phyloP scores from a whole-genome alignment of 768 basidiomycete species.

The Podaxis carcinomalis region DNA sequence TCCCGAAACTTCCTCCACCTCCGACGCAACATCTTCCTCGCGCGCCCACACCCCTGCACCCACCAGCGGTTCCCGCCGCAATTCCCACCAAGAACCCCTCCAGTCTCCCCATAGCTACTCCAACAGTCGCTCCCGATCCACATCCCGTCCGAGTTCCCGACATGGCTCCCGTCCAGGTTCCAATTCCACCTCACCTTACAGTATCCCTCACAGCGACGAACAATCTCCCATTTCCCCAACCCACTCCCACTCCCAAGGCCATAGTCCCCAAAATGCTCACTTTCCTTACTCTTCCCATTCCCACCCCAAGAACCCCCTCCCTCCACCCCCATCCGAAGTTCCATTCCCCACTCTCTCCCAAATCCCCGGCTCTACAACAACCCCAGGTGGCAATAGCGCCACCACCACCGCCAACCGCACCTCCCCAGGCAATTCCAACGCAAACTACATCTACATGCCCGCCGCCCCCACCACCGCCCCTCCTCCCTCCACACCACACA shows the following conservation, averaged over 20 bases:
- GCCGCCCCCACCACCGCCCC: constrained; percentile 13
- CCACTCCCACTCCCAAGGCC: not conserved
- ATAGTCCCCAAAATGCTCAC: constrained; percentile 7
- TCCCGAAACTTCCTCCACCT: constrained; percentile 24
- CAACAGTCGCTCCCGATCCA: constrained; percentile 2
- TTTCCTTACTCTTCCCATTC: not conserved
- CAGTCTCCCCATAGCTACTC: constrained; percentile 16
- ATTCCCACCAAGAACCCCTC: constrained; percentile 15
- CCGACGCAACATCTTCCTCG: not conserved
- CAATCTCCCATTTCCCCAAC: constrained; percentile 2
- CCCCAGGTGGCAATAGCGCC: not conserved
- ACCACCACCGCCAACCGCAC: not conserved
- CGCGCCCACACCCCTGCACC: constrained; percentile 22
- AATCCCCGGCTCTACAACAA: not conserved
- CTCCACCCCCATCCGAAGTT: not conserved
- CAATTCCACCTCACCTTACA: constrained; percentile 3
- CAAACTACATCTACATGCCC: not conserved
- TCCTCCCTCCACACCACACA: constrained; percentile 14
- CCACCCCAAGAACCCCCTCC: constrained; percentile 1
- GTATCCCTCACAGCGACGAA: not conserved
- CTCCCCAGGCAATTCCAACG: not conserved
- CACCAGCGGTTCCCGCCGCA: constrained; percentile 34
- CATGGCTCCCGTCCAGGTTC: constrained; percentile 13
- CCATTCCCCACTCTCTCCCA: not conserved
- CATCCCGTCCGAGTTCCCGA: constrained; percentile 14